phyloP scores from a whole-genome alignment of 1,139 yeast genomes.

The Kodamaea derodonti region DNA sequence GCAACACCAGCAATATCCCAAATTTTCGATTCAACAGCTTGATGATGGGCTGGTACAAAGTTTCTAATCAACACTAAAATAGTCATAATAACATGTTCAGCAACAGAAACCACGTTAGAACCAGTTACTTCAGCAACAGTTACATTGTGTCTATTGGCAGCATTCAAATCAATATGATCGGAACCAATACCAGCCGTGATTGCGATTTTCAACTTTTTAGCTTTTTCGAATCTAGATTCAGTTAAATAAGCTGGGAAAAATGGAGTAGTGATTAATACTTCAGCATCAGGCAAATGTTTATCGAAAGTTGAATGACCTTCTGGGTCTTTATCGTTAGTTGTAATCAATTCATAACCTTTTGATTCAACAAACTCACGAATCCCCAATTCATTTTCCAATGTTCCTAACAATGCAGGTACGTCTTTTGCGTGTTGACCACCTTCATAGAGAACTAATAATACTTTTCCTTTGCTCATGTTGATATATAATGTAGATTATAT shows the following conservation, averaged over 20 bases:
- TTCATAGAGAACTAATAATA: conserved; percentile 53
- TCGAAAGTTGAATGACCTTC: conserved; percentile 53
- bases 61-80: conserved; percentile 69
- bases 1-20: conserved; percentile 84
- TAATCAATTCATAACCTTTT: conserved; percentile 64
- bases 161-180: conserved; percentile 73
- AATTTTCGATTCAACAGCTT: conserved; percentile 46
- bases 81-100: conserved; percentile 78
- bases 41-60: conserved; percentile 76
- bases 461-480: conserved; percentile 31
- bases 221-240: conserved; percentile 60
- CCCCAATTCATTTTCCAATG: conserved; percentile 75
- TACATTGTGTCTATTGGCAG: conserved; percentile 61
- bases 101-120: conserved; percentile 75
- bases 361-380: conserved; percentile 60
- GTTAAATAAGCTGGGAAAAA: conserved; percentile 81
- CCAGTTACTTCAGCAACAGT: conserved; percentile 81
- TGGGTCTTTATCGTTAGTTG: conserved; percentile 73
- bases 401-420: conserved; percentile 61
- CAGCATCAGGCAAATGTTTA: conserved; percentile 65
- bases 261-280: conserved; percentile 76
- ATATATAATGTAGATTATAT: too few relatives aligned
- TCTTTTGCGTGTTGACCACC: conserved; percentile 58
- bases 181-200: conserved; percentile 86
- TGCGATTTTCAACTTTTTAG: conserved; percentile 68